A percentile compares a stretch with the other conserved stretches of the same genome.
Evolutionary conservation across 306 rosid genomes (phyloP).

Genomic region (Vicia sativa): DNA sequence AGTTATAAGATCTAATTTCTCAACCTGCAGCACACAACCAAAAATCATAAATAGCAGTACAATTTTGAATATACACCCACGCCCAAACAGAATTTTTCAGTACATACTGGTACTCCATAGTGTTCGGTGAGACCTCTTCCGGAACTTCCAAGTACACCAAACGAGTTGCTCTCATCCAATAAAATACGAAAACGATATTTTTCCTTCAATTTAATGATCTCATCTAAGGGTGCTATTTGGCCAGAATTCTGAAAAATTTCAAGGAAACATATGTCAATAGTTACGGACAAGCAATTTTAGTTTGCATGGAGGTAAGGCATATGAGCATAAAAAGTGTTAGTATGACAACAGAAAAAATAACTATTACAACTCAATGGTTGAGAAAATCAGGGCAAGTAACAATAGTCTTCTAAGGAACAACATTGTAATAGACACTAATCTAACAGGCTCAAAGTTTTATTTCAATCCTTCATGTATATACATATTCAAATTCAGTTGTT

Average conservation of each 20-base stretch:
- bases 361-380: constrained; percentile 20
- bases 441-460: constrained; percentile 7
- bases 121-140: constrained; percentile 94
- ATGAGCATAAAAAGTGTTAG: constrained; percentile 1
- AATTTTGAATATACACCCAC: constrained; percentile 25
- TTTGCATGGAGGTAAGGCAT: constrained; percentile 5
- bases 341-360: constrained; percentile 16
- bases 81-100: constrained; percentile 35
- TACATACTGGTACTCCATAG: constrained; percentile 77
- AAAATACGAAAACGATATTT: constrained; percentile 78
- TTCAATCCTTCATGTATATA: background rate
- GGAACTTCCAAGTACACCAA: constrained; percentile 89
- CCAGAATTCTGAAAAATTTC: constrained; percentile 76
- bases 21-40: constrained; percentile 63
- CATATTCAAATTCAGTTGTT: background rate
- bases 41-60: constrained; percentile 43
- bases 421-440: constrained; percentile 15
- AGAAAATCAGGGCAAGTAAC: constrained; percentile 19
- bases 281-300: constrained; percentile 5
- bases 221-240: constrained; percentile 86
- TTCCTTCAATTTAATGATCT: constrained; percentile 93
- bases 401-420: background rate
- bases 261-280: constrained; percentile 13
- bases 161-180: constrained; percentile 96
- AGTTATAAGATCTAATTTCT: constrained; percentile 86